Conservation (phyloP, 257 asterid species). For the Thymus quinquecostatus region DNA sequence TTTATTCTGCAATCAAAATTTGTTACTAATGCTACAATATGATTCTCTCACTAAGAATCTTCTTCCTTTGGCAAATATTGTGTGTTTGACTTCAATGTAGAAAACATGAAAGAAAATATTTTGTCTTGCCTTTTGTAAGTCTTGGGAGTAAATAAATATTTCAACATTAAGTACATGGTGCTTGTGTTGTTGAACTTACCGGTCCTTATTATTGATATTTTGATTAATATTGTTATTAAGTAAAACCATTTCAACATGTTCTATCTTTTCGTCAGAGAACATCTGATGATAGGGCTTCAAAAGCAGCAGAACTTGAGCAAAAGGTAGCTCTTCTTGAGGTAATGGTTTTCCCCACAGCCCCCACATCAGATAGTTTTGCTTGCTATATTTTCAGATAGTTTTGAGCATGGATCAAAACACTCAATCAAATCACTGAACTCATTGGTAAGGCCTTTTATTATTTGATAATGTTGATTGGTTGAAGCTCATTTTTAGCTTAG, state of each 20-base stretch:
- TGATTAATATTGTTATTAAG: slow-evolving; percentile 20
- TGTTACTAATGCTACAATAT: neutral
- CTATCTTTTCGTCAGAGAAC: slow-evolving; percentile 65
- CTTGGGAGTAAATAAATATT: slow-evolving; percentile 16
- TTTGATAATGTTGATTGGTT: too few species aligned
- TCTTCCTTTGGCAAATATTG: neutral
- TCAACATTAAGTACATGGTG: slow-evolving; percentile 16
- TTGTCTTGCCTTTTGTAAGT: neutral
- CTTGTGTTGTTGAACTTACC: slow-evolving; percentile 13
- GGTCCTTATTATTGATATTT: slow-evolving; percentile 5
- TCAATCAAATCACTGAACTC: too few species aligned
- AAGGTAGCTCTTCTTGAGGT: slow-evolving; percentile 98
- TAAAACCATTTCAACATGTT: slow-evolving; percentile 25
- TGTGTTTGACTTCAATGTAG: slow-evolving; percentile 3
- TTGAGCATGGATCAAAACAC: too few species aligned
- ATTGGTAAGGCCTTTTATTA: too few species aligned
- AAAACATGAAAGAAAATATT: neutral
- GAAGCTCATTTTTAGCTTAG: too few species aligned
- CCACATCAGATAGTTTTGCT: too few species aligned
- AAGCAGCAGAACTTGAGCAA: slow-evolving; percentile 97
- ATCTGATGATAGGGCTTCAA: slow-evolving; percentile 92
- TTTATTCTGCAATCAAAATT: slow-evolving; percentile 9
- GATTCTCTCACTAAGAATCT: neutral
- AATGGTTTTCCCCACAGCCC: slow-evolving; percentile 29
- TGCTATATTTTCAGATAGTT: too few species aligned